Evolutionary conservation across 345 rosid species (phyloP).

Genomic region (Populus nigra): DNA sequence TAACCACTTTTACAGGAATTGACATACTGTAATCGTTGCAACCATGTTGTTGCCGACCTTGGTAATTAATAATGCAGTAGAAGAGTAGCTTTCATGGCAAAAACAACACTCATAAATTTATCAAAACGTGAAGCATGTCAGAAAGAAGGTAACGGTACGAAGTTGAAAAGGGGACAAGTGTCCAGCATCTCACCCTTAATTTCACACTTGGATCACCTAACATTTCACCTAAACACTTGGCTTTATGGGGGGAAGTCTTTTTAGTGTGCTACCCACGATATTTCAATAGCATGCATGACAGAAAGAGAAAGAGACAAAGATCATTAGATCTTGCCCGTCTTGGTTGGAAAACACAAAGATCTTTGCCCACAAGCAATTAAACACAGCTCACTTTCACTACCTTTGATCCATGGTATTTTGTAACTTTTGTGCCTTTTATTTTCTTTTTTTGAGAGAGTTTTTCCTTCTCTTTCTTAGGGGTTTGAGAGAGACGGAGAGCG

Average conservation of each 20-base stretch:
- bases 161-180: conserved; percentile 37
- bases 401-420: no score
- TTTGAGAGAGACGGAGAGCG: conserved; percentile 7
- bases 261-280: background rate
- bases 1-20: no score
- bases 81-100: background rate
- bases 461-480: background rate
- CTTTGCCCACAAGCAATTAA: conserved; percentile 30
- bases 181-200: conserved; percentile 8
- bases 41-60: background rate
- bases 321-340: conserved; percentile 14
- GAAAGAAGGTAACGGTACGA: conserved; percentile 2
- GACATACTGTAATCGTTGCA: no score
- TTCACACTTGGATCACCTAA: conserved; percentile 26
- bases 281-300: background rate
- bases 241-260: conserved; percentile 7
- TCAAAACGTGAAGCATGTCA: conserved; percentile 18
- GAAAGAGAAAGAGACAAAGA: background rate
- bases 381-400: background rate
- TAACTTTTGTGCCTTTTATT: no score
- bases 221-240: conserved; percentile 36
- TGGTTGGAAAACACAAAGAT: background rate
- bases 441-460: background rate
- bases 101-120: no score
- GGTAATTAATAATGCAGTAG: background rate